Base-by-base conservation (phyloP, 495 filamentous ascomycete species). In the Aspergillus heteromorphus region DNA sequence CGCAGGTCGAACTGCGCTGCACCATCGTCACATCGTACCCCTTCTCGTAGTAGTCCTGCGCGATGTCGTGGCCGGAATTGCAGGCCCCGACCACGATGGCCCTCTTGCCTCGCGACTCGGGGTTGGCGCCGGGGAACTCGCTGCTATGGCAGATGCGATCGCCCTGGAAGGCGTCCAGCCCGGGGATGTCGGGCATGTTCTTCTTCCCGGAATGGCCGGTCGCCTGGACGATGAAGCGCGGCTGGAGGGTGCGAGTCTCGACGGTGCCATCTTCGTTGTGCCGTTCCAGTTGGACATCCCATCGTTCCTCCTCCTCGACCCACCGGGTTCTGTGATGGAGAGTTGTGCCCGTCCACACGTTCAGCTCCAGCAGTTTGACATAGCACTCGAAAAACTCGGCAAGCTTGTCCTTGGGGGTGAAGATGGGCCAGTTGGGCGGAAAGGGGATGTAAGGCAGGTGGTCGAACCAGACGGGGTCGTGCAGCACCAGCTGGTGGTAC, bases 11-110 rank as follows among this genome's bases (percentile, higher is more conserved):
- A 0, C 84, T 86, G 16, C 90, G 82, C 73, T 95, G 89, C 10
- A 95, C 73, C 62, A 95, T 83, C 8, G 88, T 92, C n/a, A 92
- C 86, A n/a, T 87, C 77, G 58, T 87, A 87, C 1, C 90, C 90
- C 38, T 87, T 83, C 61, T 92, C 88, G 64, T 83, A 84, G 62
- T 78, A 92, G 59, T 92, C 86, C 63, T 92, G 87, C 27, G 86
- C 84, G 56, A 95, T 95, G 64, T 95, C 90, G 59, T 92, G 84
- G 10, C 77, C 83, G 1, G 87, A 91, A 64, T 92, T 93, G 68
- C 89, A 89, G 25, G 83, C 85, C 4, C 90, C 90, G 6, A 95
- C 78, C 0, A 95, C 81, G 17, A 93, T 69, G 1, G 82, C 89
- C 57, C 84, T 87, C 62, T 85, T 88, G 1, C 80, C 81, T 18